Evolutionary conservation across 2,329 filamentous ascomycete genomes (phyloP), one percentile per base, ranked within the genome.

Genomic region (Fusarium verrucosum): DNA sequence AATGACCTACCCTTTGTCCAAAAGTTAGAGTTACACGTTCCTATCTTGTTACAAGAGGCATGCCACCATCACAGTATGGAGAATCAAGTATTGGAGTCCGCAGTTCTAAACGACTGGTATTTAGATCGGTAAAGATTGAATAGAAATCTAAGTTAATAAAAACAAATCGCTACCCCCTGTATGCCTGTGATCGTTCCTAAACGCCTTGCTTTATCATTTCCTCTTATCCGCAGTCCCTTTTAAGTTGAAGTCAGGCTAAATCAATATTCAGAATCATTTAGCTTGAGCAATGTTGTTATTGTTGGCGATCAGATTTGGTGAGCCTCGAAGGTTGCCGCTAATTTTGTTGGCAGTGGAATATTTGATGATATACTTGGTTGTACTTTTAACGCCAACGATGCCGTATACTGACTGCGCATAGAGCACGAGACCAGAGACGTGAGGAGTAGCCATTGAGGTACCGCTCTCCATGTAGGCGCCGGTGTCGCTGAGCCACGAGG

Each of bases 401-500:
- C 77, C 75, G 54, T 83, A 75, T 7, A 85, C 75, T 7, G 78
- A 78, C 51, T 87, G 76, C 33, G 78, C 74, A 71, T 81, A 81
- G 13, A 79, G 73, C n/a, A 68, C 85, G 17, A 90, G 77, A 22
- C 87, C 88, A 32, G 83, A 78, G 52, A 89, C 79, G 68, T 89
- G 87, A 2, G 87, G 87, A 2, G 80, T 76, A 8, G 87, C 85
- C 87, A 89, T 89, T 13, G 82, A 86, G 5, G 88, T 90, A 16
- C 87, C 88, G 8, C 78, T 82, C 69, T 87, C 80, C 37, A 72
- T 78, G 55, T 78, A 78, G 26, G 73, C 81, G 35, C 82, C 79
- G 13, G 70, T 76, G 46, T 72, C 78, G 69, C 73, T 70, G 47
- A 78, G 75, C 64, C 77, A 80, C 78, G 81, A 86, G 13, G 85